Conservation (phyloP, 306 rosid genomes). For the Rosa persica region DNA sequence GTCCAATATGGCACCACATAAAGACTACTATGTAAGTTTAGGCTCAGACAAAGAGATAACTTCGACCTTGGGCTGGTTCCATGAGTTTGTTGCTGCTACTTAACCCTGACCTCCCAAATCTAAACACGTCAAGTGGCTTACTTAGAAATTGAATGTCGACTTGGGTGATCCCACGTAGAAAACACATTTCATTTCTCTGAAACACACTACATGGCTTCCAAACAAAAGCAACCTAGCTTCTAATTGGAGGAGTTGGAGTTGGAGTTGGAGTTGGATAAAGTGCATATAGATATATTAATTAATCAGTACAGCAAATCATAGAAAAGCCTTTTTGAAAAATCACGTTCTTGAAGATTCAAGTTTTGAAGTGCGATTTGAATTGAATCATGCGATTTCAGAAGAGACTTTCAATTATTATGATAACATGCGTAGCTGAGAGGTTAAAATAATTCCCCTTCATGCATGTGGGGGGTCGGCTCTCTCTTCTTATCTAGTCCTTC, state of each 20-base stretch:
- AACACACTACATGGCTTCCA: background rate
- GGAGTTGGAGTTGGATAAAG: background rate
- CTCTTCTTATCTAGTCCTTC: background rate
- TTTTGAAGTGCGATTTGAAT: background rate
- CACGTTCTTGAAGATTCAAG: background rate
- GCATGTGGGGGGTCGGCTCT: background rate
- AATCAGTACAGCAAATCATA: background rate
- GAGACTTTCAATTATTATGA: background rate
- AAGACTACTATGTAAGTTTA: too few species aligned
- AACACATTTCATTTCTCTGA: background rate
- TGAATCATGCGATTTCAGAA: background rate
- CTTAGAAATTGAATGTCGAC: too few species aligned
- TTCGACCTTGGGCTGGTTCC: too few species aligned
- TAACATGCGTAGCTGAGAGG: background rate
- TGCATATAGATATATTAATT: background rate
- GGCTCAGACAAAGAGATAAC: too few species aligned
- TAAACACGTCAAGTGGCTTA: too few species aligned
- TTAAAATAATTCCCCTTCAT: background rate
- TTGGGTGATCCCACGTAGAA: too few species aligned
- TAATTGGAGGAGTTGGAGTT: background rate
- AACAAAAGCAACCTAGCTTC: background rate
- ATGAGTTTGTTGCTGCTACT: too few species aligned
- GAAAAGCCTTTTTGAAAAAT: background rate
- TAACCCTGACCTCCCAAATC: too few species aligned
- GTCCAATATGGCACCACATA: too few species aligned